These are phyloP conservation scores for Penicillium sp. DNA, from an alignment of 2,329 filamentous ascomycete species.

Conservation along the genomic window DNA sequence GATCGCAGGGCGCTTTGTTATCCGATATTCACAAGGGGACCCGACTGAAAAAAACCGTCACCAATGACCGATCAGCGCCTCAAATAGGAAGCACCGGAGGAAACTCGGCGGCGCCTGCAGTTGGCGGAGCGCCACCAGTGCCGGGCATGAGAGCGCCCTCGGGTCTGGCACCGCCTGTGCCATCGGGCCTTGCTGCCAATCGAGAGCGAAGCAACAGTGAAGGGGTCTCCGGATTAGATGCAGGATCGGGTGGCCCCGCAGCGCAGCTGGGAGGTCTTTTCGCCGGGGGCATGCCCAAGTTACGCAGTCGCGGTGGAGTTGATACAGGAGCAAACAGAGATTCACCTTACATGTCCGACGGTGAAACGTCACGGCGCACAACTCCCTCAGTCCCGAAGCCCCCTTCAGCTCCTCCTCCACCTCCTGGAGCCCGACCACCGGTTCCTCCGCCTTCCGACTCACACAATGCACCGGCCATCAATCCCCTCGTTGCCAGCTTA, in stretches of 20 bases:
- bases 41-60: slow-evolving; percentile 74
- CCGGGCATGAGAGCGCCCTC: slow-evolving; percentile 44
- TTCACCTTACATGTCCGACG: slow-evolving; percentile 73
- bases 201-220: slow-evolving; percentile 82
- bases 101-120: slow-evolving; percentile 53
- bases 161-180: slow-evolving; percentile 39
- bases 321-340: slow-evolving; percentile 67
- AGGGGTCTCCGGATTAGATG: slow-evolving; percentile 35
- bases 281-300: slow-evolving; percentile 88
- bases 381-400: slow-evolving; percentile 51
- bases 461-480: slow-evolving; percentile 46
- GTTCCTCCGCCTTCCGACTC: slow-evolving; percentile 46
- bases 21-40: slow-evolving; percentile 80
- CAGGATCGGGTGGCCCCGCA: slow-evolving; percentile 46
- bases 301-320: slow-evolving; percentile 80
- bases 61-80: slow-evolving; percentile 89
- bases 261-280: slow-evolving; percentile 83
- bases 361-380: slow-evolving; percentile 57
- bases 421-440: slow-evolving; percentile 50
- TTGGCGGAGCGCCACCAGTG: slow-evolving; percentile 76
- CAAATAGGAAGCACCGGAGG: slow-evolving; percentile 53
- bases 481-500: slow-evolving; percentile 50
- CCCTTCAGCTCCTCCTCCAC: slow-evolving; percentile 43
- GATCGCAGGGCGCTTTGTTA: slow-evolving; percentile 69
- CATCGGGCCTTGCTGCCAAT: slow-evolving; percentile 47